Conservation (phyloP, 2,329 filamentous ascomycete species). For the Blumeria graminis region DNA sequence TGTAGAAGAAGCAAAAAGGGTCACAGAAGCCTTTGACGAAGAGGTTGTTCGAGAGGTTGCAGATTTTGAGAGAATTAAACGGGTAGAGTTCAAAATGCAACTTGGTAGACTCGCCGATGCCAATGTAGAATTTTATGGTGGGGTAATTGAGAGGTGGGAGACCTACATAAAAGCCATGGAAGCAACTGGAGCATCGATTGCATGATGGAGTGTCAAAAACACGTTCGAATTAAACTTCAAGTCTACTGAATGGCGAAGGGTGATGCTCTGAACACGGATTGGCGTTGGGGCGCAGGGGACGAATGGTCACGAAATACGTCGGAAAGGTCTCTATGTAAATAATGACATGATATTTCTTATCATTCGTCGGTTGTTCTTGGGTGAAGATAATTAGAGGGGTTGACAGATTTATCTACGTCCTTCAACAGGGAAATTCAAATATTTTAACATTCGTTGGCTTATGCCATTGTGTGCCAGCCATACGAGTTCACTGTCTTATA, state of each 20-base stretch:
- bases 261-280: too few relatives aligned
- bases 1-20: constrained; percentile 68
- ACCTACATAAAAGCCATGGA: constrained; percentile 76
- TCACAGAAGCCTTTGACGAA: constrained; percentile 82
- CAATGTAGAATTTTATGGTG: constrained; percentile 68
- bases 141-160: constrained; percentile 67
- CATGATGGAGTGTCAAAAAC: not conserved
- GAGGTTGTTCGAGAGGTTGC: constrained; percentile 81
- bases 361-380: too few relatives aligned
- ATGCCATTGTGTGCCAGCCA: too few relatives aligned
- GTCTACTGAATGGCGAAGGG: not conserved
- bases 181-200: constrained; percentile 24
- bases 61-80: constrained; percentile 94
- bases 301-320: too few relatives aligned
- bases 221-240: not conserved
- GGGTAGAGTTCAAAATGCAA: constrained; percentile 71
- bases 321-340: too few relatives aligned
- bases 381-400: too few relatives aligned
- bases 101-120: constrained; percentile 63
- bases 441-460: too few relatives aligned
- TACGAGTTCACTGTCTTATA: too few relatives aligned
- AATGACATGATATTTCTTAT: too few relatives aligned
- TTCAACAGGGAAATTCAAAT: too few relatives aligned
- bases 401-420: too few relatives aligned
- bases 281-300: too few relatives aligned